Conservation (phyloP, 805 yeast species). For the Saccharomycopsis amapae region DNA sequence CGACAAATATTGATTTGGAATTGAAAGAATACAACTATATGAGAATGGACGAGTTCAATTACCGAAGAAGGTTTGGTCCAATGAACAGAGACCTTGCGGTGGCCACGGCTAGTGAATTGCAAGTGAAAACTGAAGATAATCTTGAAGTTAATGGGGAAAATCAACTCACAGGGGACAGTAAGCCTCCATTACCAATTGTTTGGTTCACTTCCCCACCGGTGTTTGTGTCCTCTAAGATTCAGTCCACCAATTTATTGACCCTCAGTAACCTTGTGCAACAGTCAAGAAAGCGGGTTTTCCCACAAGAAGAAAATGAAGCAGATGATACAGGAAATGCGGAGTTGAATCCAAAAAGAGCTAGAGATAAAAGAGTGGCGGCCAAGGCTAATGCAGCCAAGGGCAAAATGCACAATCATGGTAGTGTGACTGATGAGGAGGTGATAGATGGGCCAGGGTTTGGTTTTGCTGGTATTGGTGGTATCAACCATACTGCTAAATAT, state of each 20-base stretch:
- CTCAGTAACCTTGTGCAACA: background rate
- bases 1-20: slow-evolving; percentile 2
- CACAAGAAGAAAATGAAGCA: background rate
- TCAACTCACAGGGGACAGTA: background rate
- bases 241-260: background rate
- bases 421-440: slow-evolving; percentile 18
- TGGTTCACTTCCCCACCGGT: slow-evolving; percentile 16
- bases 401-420: slow-evolving; percentile 21
- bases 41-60: slow-evolving; percentile 2
- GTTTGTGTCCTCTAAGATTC: slow-evolving; percentile 2
- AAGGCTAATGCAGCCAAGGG: background rate
- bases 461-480: slow-evolving; percentile 25
- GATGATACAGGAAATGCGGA: background rate
- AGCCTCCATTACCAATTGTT: background rate
- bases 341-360: background rate
- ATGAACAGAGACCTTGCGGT: background rate
- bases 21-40: background rate
- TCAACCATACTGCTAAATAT: slow-evolving; percentile 72
- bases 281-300: slow-evolving; percentile 2
- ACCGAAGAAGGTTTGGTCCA: slow-evolving; percentile 1
- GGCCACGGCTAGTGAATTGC: background rate
- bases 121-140: background rate
- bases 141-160: background rate
- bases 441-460: slow-evolving; percentile 17
- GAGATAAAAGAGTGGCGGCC: background rate